Percentiles rank a stretch among this genome's conserved stretches.
These are phyloP conservation scores for Phytophthora sp. DNA, from an alignment of 352 stramenopile species.

Conservation along the genomic window DNA sequence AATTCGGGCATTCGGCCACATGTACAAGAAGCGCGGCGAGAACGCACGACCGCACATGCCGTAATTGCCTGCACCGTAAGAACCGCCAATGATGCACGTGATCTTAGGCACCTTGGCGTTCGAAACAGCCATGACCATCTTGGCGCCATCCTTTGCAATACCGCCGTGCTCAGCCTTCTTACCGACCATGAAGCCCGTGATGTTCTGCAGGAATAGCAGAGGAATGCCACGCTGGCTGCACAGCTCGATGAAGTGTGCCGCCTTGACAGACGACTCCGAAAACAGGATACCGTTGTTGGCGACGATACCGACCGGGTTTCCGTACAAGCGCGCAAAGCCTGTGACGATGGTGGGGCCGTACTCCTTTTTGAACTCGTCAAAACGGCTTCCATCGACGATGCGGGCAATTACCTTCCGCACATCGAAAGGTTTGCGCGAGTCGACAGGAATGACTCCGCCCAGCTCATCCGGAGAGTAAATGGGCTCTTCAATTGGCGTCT, in stretches of 20 bases:
- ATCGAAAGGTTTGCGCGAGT: constrained; percentile 96
- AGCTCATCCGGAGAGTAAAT: constrained; percentile 93
- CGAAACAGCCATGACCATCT: constrained; percentile 96
- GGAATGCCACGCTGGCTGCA: constrained; percentile 96
- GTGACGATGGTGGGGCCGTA: constrained; percentile 98
- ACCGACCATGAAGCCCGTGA: constrained; percentile 98
- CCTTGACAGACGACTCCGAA: constrained; percentile 93
- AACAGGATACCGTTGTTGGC: constrained; percentile 99
- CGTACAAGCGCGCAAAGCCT: constrained; percentile 96
- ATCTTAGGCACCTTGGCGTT: constrained; percentile 97
- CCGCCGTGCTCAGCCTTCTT: constrained; percentile 97
- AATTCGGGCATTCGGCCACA: constrained; percentile 98
- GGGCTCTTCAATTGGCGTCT: constrained; percentile 92
- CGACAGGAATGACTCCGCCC: constrained; percentile 92
- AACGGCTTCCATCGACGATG: constrained; percentile 96
- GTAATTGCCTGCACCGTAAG: constrained; percentile 97
- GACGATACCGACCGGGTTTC: constrained; percentile 96
- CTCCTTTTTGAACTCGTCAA: constrained; percentile 98
- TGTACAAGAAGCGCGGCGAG: constrained; percentile 97
- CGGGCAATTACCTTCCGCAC: constrained; percentile 96
- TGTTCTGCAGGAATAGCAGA: constrained; percentile 99
- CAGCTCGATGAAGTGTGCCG: constrained; percentile 97
- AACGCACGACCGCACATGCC: constrained; percentile 98
- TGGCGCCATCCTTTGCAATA: constrained; percentile 97
- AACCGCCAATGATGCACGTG: constrained; percentile 97